phyloP scores from a whole-genome alignment of 805 yeast species.

The Lachancea dasiensis region DNA sequence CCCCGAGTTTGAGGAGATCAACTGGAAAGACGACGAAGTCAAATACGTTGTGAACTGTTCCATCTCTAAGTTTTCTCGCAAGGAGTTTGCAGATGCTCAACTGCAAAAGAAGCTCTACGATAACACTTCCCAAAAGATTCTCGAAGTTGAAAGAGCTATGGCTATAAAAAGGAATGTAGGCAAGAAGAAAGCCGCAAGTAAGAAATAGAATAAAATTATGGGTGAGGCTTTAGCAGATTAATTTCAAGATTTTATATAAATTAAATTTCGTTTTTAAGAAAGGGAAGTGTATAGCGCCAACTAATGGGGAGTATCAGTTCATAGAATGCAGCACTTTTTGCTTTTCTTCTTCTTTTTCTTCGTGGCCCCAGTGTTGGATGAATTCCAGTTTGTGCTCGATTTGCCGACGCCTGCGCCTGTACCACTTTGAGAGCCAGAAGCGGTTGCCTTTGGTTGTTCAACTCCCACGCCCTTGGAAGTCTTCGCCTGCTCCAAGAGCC shows the following conservation, averaged over 20 bases:
- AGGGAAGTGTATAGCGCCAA: no score
- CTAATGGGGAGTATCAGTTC: background rate
- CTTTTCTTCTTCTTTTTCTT: constrained; percentile 18
- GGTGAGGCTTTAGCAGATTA: background rate
- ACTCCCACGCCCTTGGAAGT: background rate
- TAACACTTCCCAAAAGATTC: constrained; percentile 53
- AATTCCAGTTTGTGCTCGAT: constrained; percentile 5
- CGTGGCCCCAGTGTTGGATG: background rate
- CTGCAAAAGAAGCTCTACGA: constrained; percentile 58
- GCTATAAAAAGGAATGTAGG: constrained; percentile 58
- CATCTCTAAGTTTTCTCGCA: constrained; percentile 46
- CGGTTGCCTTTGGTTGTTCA: constrained; percentile 4
- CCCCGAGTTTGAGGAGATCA: constrained; percentile 57
- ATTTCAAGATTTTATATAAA: constrained; percentile 2
- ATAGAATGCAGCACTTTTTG: constrained; percentile 23
- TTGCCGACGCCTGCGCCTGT: constrained; percentile 10
- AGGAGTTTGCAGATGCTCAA: constrained; percentile 56
- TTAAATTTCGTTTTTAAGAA: no score
- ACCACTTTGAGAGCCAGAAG: constrained; percentile 1
- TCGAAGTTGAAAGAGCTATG: constrained; percentile 57
- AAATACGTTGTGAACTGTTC: constrained; percentile 66
- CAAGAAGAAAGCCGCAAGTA: constrained; percentile 8
- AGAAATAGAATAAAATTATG: constrained; percentile 1
- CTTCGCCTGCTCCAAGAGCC: constrained; percentile 26
- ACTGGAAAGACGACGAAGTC: constrained; percentile 49